Base-by-base conservation (phyloP, 2,329 filamentous ascomycete genomes). In the Cladosporium velox region DNA sequence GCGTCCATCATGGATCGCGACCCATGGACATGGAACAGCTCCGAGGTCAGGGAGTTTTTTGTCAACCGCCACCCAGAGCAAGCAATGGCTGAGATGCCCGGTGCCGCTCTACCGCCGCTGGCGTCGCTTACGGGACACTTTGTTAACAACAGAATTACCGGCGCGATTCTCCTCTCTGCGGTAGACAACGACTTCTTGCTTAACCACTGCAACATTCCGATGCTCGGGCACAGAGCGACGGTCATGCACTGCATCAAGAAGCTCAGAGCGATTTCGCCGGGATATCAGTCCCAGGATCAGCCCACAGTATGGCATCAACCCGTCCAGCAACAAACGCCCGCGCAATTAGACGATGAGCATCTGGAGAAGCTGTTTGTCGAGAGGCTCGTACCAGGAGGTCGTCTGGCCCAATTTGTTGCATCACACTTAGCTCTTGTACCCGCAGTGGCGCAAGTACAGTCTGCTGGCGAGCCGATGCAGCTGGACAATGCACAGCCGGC, bases 1-100 rank as follows among this genome's bases (percentile, higher is more conserved):
- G 49, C 64, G 32, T 52, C 55, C 47, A 28, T 67, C 61, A 77
- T 77, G 58, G 75, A 77, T 18, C 74, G 78, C 65, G 91, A 96
- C 77, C 92, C 92, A n/a, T 90, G 88, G 76, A 73, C 84, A 64
- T 96, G 92, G 92, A 84, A 85, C 41, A 82, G 88, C 35, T 87
- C 90, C 44, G 83, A 87, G 41, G 86, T 96, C 12, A 84, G 90
- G 11, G 75, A 82, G 18, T 88, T 89, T 72, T 81, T 96, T 3
- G 92, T 89, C 74, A 81, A 84, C 59, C 67, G 72, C 51, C 41
- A 57, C 28, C 59, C 52, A 11, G 12, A 24, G 21, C 49, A 47
- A 38, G 49, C 73, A 75, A 41, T 55, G 26, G 38, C 38, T 10
- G 34, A 66, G 10, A 64, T 77, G 78, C 58, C 77, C 49, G 69